Conservation (phyloP, 1,284 basidiomycete species). For the Sporisorium sorghi region DNA sequence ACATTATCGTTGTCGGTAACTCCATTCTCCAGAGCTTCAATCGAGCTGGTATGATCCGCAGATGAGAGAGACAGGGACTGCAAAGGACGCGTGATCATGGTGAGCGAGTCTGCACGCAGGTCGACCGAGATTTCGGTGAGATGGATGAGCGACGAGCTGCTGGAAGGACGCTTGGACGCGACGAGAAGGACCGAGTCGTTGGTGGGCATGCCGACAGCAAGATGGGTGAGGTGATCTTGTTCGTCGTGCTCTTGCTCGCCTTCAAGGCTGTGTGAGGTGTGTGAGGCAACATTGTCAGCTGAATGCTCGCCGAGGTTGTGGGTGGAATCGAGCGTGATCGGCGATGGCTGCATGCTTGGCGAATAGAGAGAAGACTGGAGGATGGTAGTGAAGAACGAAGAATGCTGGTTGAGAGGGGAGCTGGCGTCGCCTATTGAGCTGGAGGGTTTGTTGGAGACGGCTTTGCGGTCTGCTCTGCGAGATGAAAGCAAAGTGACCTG, state of each 20-base stretch:
- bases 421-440: conserved; percentile 1
- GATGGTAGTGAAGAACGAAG: conserved; percentile 21
- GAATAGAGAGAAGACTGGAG: conserved; percentile 40
- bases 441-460: background rate
- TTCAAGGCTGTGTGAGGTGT: background rate
- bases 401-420: background rate
- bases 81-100: conserved; percentile 47
- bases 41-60: background rate
- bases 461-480: conserved; percentile 20
- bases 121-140: conserved; percentile 42
- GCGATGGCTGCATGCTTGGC: conserved; percentile 38
- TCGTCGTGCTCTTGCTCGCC: background rate
- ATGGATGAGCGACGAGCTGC: conserved; percentile 17
- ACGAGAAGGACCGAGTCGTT: conserved; percentile 35
- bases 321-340: conserved; percentile 35
- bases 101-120: conserved; percentile 24
- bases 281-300: background rate
- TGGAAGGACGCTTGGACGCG: conserved; percentile 25
- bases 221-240: conserved; percentile 21
- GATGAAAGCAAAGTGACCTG: conserved; percentile 38
- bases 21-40: conserved; percentile 2
- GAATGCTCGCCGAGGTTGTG: conserved; percentile 7
- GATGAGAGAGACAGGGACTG: conserved; percentile 22
- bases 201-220: conserved; percentile 47
- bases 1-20: background rate